Base-by-base conservation (phyloP, 2,329 filamentous ascomycete species). In the Fusarium nodosum region DNA sequence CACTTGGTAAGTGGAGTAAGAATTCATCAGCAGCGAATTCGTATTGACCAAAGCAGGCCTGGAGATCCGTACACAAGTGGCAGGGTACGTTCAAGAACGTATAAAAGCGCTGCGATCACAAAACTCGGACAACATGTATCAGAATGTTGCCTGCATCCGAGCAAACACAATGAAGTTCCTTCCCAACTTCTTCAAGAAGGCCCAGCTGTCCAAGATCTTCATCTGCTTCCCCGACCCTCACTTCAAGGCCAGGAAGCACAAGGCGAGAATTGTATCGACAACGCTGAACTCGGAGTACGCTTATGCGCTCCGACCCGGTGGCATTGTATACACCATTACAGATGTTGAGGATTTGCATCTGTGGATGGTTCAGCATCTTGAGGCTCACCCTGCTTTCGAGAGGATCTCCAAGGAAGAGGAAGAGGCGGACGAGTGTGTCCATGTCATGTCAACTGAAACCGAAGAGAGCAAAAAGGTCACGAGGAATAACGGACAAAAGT, bases 131-230 rank as follows among this genome's bases (percentile, higher is more conserved):
- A 79, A 81, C 52, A 79, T 83, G 47, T 98, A 93, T 79, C 91
- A 97, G 77, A 99, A 99, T 79, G 91, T 95, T 56, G 90, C 92
- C 34, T 97, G 93, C 77, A 84, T 99, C 48, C 91, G 96, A 66
- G 93, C 93, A 71, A 99, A 99, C 82, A 93, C 93, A 7, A 99
- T 99, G 96, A 99, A 99, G 79, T 99, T 98, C 80, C 84, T 99
- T n/a, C 95, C 97, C 66, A 98, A 99, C 78, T 97, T 97, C 85
- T 98, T 99, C 84, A 83, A 82, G 56, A 92, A 90, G 75, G 85
- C 82, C 16, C 94, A 97, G 78, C 88, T 99, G 16, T 88, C 86
- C 68, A 97, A 97, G 77, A 93, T 98, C 77, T 99, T 99, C 80
- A 92, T 99, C 74, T 99, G 96, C 83, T 99, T 99, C 78, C 96